A percentile compares a stretch with the other conserved stretches of the same genome.
phyloP scores from a whole-genome alignment of 768 basidiomycete species.

The Gautieria morchelliformis region DNA sequence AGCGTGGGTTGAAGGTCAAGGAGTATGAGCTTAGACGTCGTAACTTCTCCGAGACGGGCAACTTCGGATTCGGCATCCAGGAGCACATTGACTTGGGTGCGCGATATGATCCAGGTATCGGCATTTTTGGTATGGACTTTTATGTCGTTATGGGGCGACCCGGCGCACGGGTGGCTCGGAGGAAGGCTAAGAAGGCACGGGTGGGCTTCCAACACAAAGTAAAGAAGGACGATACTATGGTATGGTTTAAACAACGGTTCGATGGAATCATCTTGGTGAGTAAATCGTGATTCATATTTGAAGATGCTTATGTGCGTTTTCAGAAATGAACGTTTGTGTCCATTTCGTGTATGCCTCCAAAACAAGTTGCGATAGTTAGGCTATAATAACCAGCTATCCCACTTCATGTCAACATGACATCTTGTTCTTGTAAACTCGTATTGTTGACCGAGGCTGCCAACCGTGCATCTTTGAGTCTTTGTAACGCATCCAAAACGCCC shows the following conservation, averaged over 20 bases:
- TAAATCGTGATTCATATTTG: slow-evolving; percentile 7
- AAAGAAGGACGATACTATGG: slow-evolving; percentile 92
- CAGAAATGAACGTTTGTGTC: background rate
- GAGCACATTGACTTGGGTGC: slow-evolving; percentile 99
- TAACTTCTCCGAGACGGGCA: slow-evolving; percentile 98
- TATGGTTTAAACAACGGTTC: slow-evolving; percentile 99
- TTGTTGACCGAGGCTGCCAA: background rate
- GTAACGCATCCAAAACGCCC: slow-evolving; percentile 59
- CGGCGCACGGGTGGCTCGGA: slow-evolving; percentile 80
- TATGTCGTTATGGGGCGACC: slow-evolving; percentile 96
- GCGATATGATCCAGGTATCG: slow-evolving; percentile 95
- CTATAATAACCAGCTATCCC: too few species aligned
- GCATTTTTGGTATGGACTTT: slow-evolving; percentile 99
- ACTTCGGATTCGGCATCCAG: slow-evolving; percentile 99
- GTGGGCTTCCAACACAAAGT: slow-evolving; percentile 86
- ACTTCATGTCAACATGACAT: background rate
- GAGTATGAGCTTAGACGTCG: slow-evolving; percentile 96
- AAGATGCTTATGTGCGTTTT: background rate
- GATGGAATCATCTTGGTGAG: slow-evolving; percentile 92
- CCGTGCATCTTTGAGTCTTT: slow-evolving; percentile 44
- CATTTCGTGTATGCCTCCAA: background rate
- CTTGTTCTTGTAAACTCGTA: background rate
- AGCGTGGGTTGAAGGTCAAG: slow-evolving; percentile 99
- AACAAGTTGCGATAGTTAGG: too few species aligned
- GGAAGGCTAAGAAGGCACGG: slow-evolving; percentile 81